Evolutionary conservation across 495 filamentous ascomycete genomes (phyloP).

Genomic region (Xylaria curta): DNA sequence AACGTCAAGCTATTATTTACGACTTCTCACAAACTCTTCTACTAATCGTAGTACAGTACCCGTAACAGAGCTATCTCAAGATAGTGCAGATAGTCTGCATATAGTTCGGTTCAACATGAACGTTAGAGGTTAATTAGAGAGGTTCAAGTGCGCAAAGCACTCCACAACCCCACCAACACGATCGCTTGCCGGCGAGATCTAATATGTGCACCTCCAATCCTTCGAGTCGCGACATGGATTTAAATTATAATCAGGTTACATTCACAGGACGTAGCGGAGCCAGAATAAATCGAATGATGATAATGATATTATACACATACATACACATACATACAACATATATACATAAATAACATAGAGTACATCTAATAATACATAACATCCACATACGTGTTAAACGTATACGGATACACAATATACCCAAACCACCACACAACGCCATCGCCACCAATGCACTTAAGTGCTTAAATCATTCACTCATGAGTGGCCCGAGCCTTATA

Average conservation of each 20-base stretch:
- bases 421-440: constrained; percentile 33
- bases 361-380: constrained; percentile 14
- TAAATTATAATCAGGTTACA: not conserved
- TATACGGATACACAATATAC: not conserved
- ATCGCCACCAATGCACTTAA: constrained; percentile 31
- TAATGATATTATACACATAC: not conserved
- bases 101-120: not conserved
- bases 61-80: not conserved
- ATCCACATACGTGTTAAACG: not conserved
- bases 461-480: constrained; percentile 41
- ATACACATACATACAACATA: constrained; percentile 9
- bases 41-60: not conserved
- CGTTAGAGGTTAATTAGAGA: not conserved
- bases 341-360: constrained; percentile 14
- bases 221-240: no score
- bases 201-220: not conserved
- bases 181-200: not conserved
- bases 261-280: not conserved
- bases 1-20: not conserved
- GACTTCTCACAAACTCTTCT: not conserved
- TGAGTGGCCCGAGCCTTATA: constrained; percentile 38
- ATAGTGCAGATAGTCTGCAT: not conserved
- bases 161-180: constrained; percentile 7
- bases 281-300: not conserved
- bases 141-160: not conserved